Conservation (phyloP, 192 early-diverging fungal genomes). For the Linnemannia exigua region DNA sequence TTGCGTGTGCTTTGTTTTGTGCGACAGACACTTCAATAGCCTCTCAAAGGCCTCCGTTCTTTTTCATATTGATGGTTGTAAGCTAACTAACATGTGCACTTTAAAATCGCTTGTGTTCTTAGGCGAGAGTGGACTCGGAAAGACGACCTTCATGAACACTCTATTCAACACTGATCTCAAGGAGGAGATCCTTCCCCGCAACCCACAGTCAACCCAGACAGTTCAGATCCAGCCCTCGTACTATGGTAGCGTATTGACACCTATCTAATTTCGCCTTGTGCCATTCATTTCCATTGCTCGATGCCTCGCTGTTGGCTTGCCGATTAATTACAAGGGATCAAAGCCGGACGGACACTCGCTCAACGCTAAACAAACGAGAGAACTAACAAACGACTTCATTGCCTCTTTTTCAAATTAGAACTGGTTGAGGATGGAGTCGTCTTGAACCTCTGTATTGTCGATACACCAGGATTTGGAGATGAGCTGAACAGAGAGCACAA, state of each 20-base stretch:
- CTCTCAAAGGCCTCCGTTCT: constrained; percentile 4
- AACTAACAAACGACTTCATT: background rate
- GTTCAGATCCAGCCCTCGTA: constrained; percentile 88
- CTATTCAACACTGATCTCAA: constrained; percentile 95
- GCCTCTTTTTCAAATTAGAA: constrained; percentile 70
- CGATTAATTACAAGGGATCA: background rate
- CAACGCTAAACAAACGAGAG: background rate
- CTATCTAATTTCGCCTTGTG: background rate
- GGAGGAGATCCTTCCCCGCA: constrained; percentile 76
- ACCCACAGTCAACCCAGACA: constrained; percentile 79
- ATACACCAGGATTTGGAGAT: constrained; percentile 92
- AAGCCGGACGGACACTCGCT: background rate
- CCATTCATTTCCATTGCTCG: constrained; percentile 40
- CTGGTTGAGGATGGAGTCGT: constrained; percentile 93
- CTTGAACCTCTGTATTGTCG: constrained; percentile 92
- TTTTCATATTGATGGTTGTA: constrained; percentile 11
- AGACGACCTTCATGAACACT: constrained; percentile 99
- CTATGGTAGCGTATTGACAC: constrained; percentile 68
- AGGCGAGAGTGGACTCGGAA: constrained; percentile 98
- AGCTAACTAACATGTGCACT: constrained; percentile 18
- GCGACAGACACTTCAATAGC: constrained; percentile 7
- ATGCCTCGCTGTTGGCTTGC: background rate
- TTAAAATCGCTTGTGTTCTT: constrained; percentile 2
- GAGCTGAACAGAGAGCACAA: constrained; percentile 84
- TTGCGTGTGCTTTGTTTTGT: constrained; percentile 1